These are phyloP conservation scores for Epichloe amarillans DNA, from an alignment of 2,329 filamentous ascomycete species.

Conservation along the genomic window DNA sequence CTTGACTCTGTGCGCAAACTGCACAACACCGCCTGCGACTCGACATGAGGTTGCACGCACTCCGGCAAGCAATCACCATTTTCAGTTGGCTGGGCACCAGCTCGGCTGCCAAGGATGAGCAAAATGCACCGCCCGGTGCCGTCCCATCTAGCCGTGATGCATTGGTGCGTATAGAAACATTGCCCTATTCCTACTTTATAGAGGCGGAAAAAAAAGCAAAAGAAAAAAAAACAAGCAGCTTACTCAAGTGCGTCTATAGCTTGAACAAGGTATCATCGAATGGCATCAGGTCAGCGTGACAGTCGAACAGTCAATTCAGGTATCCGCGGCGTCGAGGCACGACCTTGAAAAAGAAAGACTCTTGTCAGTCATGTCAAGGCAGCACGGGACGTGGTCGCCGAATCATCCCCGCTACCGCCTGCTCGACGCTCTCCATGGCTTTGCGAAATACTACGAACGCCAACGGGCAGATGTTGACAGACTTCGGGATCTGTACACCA, in stretches of 20 bases:
- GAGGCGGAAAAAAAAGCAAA: not conserved
- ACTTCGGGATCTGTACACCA: slow-evolving; percentile 22
- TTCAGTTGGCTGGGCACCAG: not conserved
- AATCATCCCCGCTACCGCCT: slow-evolving; percentile 27
- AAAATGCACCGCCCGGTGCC: not conserved
- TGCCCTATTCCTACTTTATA: not conserved
- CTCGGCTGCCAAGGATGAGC: not conserved
- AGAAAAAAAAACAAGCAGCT: not conserved
- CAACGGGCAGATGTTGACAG: slow-evolving; percentile 24
- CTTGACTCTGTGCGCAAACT: not conserved
- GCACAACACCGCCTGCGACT: not conserved
- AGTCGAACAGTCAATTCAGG: slow-evolving; percentile 11
- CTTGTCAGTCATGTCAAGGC: slow-evolving; percentile 15
- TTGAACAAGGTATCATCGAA: slow-evolving; percentile 8
- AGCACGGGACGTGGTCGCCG: slow-evolving; percentile 18
- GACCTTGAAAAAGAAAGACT: slow-evolving; percentile 18
- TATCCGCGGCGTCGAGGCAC: slow-evolving; percentile 14
- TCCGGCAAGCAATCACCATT: not conserved
- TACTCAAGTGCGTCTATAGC: not conserved
- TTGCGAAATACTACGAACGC: slow-evolving; percentile 19
- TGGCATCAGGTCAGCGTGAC: slow-evolving; percentile 16
- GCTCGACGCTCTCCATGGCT: slow-evolving; percentile 26
- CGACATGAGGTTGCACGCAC: not conserved
- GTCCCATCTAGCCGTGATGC: not conserved
- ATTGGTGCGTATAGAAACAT: not conserved